phyloP scores from a whole-genome alignment of 192 early-diverging fungal species.

The Phycomyces blakesleeanus region DNA sequence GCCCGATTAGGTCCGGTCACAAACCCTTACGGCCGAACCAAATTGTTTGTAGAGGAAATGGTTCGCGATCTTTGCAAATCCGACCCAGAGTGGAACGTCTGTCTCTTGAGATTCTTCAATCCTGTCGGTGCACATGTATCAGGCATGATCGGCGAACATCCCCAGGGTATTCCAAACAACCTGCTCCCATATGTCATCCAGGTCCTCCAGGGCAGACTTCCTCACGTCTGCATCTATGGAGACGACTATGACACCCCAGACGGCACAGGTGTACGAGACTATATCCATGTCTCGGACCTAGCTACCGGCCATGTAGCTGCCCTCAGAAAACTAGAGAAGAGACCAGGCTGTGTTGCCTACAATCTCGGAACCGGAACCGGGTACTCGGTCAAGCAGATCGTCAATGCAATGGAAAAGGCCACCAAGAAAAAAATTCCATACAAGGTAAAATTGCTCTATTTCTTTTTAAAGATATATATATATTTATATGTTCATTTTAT shows the following conservation, averaged over 20 bases:
- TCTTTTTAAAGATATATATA: too few species aligned
- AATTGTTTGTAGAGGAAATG: constrained; percentile 86
- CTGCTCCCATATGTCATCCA: constrained; percentile 87
- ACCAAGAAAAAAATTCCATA: constrained; percentile 80
- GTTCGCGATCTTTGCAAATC: constrained; percentile 70
- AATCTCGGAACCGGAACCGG: constrained; percentile 93
- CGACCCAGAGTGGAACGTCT: constrained; percentile 58
- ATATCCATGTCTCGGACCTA: constrained; percentile 93
- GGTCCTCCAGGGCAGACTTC: constrained; percentile 80
- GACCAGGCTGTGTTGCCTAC: constrained; percentile 68
- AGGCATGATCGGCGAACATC: constrained; percentile 91
- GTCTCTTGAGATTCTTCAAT: constrained; percentile 87
- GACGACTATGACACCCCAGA: constrained; percentile 89
- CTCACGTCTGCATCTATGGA: constrained; percentile 86
- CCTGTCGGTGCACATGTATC: constrained; percentile 88
- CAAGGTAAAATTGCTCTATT: constrained; percentile 51
- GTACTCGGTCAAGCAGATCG: constrained; percentile 88
- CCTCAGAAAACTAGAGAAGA: constrained; percentile 64
- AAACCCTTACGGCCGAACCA: constrained; percentile 96
- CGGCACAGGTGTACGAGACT: constrained; percentile 91
- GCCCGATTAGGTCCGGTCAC: constrained; percentile 67
- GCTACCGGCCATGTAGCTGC: constrained; percentile 87
- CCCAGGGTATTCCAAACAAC: constrained; percentile 81
- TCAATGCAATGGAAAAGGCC: constrained; percentile 76
- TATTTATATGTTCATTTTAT: too few species aligned